Conservation (phyloP, 768 basidiomycete genomes). For the Phlebiopsis flavidoalba region DNA sequence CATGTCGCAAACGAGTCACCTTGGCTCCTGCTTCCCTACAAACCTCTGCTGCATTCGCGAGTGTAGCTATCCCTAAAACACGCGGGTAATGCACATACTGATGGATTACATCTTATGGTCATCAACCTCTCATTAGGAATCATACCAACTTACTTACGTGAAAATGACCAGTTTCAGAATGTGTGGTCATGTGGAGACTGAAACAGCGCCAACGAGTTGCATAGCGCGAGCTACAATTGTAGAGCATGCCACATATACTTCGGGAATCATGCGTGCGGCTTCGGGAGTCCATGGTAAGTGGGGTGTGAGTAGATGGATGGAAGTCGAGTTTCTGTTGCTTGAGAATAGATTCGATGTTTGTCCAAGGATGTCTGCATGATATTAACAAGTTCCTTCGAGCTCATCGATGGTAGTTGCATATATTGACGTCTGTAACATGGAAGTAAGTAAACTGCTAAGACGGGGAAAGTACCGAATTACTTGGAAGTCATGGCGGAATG, state of each 20-base stretch:
- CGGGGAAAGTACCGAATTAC: no score
- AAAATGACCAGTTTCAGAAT: slow-evolving; percentile 2
- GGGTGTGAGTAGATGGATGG: background rate
- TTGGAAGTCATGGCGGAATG: no score
- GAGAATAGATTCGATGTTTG: background rate
- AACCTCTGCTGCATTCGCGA: background rate
- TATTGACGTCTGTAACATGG: no score
- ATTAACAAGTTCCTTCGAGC: slow-evolving; percentile 1
- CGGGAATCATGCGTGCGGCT: slow-evolving; percentile 7
- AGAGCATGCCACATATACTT: background rate
- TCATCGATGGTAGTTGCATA: no score
- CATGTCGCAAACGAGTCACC: background rate
- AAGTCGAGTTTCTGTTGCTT: background rate
- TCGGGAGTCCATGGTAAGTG: slow-evolving; percentile 2
- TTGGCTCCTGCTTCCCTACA: background rate
- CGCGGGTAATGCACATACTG: background rate
- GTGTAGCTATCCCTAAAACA: background rate
- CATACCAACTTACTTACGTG: slow-evolving; percentile 21
- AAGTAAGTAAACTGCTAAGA: no score
- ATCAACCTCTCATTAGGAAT: slow-evolving; percentile 15
- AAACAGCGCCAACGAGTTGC: slow-evolving; percentile 28
- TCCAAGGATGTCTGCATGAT: background rate
- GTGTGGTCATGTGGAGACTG: slow-evolving; percentile 23
- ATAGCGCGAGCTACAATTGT: slow-evolving; percentile 26
- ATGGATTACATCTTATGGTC: slow-evolving; percentile 14